Percentiles rank a stretch among this genome's conserved stretches.
Evolutionary conservation across 805 yeast genomes (phyloP).

Genomic region (Metschnikowia gelsemii): DNA sequence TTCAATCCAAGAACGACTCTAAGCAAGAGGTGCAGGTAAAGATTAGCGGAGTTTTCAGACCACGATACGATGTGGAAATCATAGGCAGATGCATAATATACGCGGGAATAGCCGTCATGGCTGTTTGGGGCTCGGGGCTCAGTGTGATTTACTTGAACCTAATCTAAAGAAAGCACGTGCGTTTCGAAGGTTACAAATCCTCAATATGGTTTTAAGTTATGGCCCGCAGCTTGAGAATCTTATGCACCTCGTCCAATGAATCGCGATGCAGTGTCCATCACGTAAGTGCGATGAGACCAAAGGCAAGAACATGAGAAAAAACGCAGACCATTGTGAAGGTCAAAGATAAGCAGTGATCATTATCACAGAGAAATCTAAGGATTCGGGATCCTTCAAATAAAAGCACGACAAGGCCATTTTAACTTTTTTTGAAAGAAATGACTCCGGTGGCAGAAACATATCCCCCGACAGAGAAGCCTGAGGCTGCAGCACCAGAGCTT

Average conservation of each 20-base stretch:
- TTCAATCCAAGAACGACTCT: constrained; percentile 18
- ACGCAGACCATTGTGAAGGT: no score
- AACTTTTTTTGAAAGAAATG: constrained; percentile 1
- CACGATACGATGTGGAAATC: constrained; percentile 72
- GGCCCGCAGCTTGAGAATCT: no score
- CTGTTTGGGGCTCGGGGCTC: constrained; percentile 44
- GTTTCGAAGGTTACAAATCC: no score
- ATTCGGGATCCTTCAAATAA: background rate
- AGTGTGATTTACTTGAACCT: constrained; percentile 19
- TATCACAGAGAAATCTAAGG: no score
- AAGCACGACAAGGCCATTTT: background rate
- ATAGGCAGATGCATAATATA: constrained; percentile 76
- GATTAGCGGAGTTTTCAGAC: constrained; percentile 49
- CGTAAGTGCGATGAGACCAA: constrained; percentile 16
- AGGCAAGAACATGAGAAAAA: constrained; percentile 8
- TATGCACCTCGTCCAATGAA: constrained; percentile 7
- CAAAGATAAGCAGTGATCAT: no score
- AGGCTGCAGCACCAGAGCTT: constrained; percentile 2
- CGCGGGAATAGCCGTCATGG: constrained; percentile 70
- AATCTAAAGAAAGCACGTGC: constrained; percentile 5
- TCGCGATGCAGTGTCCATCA: constrained; percentile 9
- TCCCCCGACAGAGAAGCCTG: background rate
- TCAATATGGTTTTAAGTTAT: no score
- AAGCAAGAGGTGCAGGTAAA: constrained; percentile 14
- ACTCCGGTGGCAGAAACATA: constrained; percentile 10